Base-by-base conservation (phyloP, 2,329 filamentous ascomycete genomes). In the Penicillium olsonii region DNA sequence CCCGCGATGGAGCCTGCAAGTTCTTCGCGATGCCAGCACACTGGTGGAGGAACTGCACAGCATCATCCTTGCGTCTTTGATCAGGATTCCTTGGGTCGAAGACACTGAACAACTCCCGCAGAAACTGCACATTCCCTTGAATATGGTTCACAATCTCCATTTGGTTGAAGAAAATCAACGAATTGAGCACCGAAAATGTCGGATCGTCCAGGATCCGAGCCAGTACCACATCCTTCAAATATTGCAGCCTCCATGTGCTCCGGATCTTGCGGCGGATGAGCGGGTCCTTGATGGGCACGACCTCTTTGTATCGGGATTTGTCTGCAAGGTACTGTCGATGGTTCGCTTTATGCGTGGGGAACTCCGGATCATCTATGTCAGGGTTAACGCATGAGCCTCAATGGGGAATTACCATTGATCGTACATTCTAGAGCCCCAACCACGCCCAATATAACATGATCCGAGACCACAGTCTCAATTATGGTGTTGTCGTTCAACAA, bases 151-250 rank as follows among this genome's bases (percentile, higher is more conserved):
- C 87, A 66, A 99, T 96, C 66, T 97, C 94, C 62, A 97, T 92
- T 75, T 99, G 94, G 74, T 97, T 94, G 79, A 95, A 99, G 76
- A 96, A 99, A 60, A 99, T 99, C 61, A 97, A 82, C 42, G 91
- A 96, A 73, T 97, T 99, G 57, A 99, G 84, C 20, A 97, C 92
- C 19, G 90, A 95, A 70, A 97, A 99, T 17, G 94, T 99, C 42
- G 92, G 92, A 69, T 99, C 94, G 72, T 99, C 94, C 53, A 99
- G 80, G 56, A 99, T 97, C 55, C 94, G 85, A 24, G 94, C 94
- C 37, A 99, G 81, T 1, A 97, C 92, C n/a, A 99, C 94, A 64
- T 99, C 94, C 70, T 97, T 99, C 46, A 99, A 80, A 68, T 99
- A 99, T 66, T 96, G 92, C 27, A 99, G 76, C 33, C 94, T 88